Base-by-base conservation (phyloP, 78 protist species). In the Dictyostelium brefeldianum region DNA sequence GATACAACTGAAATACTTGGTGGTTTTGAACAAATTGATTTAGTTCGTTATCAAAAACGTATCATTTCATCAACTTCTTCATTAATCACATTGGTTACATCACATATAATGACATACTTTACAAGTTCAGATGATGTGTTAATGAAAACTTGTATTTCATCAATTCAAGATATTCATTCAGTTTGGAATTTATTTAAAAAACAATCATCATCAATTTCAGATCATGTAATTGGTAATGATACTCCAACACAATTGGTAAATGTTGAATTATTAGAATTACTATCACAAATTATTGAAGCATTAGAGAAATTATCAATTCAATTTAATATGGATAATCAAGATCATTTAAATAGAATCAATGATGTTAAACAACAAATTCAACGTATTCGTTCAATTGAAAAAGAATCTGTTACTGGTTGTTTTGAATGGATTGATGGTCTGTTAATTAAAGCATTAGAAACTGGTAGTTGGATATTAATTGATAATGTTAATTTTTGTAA, bases 341-440 rank as follows among this genome's bases (percentile, higher is more conserved):
- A 25, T 27, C 47, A 43, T 43, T 62, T 43, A 18, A 62, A n/a
- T 27, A 59, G 69, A 18, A 18, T 43, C 12, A 31, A 46, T 59
- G 78, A 54, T 18, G 64, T 84, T 47, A 25, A 22, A 46, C 11
- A 65, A 27, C 81, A 59, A 64, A 53, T 87, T 56, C 46, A 73
- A n/a, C 29, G 89, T 41, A 22, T 93, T 57, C 47, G 77, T 12
- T 15, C 78, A 14, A 83, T 78, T 47, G 90, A 83, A 43, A 81
- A 83, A n/a, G 94, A 93, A 11, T 94, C 97, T n/a, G 69, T 77
- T 18, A 53, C 89, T 15, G 99, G 99, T 20, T 20, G 94, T 15
- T 99, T 99, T 71, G 99, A 95, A 95, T 99, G 99, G 99, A 77
- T 96, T 3, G 99, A 99, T 80, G 99, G 99, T 17, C 48, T 95